phyloP scores from a whole-genome alignment of 2,329 filamentous ascomycete species.

The Fusarium penzigii region DNA sequence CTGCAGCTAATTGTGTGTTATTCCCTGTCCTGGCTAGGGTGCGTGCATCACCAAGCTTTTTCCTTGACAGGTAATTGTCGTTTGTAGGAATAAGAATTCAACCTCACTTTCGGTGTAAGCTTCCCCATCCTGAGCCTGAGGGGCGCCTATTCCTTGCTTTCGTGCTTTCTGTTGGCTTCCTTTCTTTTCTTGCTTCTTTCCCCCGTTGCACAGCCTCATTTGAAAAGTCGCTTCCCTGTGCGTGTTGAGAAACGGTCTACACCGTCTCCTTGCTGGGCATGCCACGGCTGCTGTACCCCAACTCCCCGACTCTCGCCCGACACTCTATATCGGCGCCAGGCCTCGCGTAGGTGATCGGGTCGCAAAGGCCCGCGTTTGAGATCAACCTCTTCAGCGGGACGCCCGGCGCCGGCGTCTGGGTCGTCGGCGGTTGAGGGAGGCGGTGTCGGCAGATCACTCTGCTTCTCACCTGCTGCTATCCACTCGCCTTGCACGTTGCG shows the following conservation, averaged over 20 bases:
- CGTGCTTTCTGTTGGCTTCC: neutral
- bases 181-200: neutral
- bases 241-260: slow-evolving; percentile 59
- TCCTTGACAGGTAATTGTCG: neutral
- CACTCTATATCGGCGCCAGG: slow-evolving; percentile 66
- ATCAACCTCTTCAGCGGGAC: slow-evolving; percentile 20
- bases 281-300: slow-evolving; percentile 61
- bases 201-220: slow-evolving; percentile 33
- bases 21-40: neutral
- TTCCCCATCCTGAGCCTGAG: neutral
- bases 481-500: slow-evolving; percentile 72
- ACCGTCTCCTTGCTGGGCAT: slow-evolving; percentile 60
- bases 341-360: slow-evolving; percentile 75
- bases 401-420: slow-evolving; percentile 34
- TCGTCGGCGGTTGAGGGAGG: slow-evolving; percentile 37
- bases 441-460: slow-evolving; percentile 52
- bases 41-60: neutral
- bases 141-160: slow-evolving; percentile 1
- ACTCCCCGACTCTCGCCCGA: slow-evolving; percentile 64
- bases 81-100: neutral
- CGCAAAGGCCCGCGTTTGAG: slow-evolving; percentile 59
- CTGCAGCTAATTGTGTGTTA: neutral
- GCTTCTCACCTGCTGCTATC: slow-evolving; percentile 60
- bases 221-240: slow-evolving; percentile 56
- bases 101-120: neutral